phyloP scores from a whole-genome alignment of 106 monocot species.

The Amphibolis antarctica region DNA sequence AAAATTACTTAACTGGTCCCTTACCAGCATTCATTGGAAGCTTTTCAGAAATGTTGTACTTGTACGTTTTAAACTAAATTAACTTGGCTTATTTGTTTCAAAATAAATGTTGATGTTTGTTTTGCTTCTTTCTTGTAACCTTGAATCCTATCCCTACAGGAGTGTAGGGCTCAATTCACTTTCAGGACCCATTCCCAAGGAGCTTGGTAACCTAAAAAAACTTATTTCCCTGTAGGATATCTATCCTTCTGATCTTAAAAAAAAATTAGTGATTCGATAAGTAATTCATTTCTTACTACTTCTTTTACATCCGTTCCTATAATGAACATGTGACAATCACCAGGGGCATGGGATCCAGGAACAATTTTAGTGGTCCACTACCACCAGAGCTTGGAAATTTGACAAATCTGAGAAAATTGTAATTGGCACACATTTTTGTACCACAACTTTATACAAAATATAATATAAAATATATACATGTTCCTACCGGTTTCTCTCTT shows the following conservation, averaged over 20 bases:
- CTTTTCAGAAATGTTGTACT: not conserved
- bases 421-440: not conserved
- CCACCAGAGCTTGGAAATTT: conserved; percentile 18
- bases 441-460: not conserved
- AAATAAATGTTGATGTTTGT: not conserved
- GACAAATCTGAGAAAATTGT: conserved; percentile 8
- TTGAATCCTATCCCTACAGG: not conserved
- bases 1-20: conserved; percentile 13
- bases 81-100: not conserved
- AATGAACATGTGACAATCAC: not conserved
- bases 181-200: conserved; percentile 11
- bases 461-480: not conserved
- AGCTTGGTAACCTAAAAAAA: conserved; percentile 12
- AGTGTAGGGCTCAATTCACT: conserved; percentile 6
- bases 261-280: not conserved
- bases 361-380: conserved; percentile 17
- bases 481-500: not conserved
- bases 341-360: conserved; percentile 17
- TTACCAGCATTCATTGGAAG: conserved; percentile 17
- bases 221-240: conserved; percentile 9
- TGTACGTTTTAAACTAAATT: conserved; percentile 6
- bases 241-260: not conserved
- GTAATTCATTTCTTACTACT: not conserved
- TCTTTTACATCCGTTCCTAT: not conserved
- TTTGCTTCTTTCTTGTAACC: not conserved